Evolutionary conservation across 495 filamentous ascomycete genomes (phyloP).

Genomic region (Hypoxylon trugodes): DNA sequence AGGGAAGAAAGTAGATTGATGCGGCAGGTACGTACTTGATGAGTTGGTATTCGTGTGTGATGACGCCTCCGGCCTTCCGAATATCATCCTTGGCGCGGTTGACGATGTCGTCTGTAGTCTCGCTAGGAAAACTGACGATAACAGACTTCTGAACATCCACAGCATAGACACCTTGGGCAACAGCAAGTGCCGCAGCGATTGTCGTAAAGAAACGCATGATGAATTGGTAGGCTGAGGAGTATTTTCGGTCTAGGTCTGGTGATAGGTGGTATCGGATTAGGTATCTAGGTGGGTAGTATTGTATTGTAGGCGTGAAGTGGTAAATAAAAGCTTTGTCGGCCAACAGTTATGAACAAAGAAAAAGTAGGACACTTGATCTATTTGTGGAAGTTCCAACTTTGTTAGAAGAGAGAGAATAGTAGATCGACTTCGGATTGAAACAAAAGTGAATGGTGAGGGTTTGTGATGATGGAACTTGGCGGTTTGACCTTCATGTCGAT

Average conservation of each 20-base stretch:
- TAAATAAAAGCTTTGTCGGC: not conserved
- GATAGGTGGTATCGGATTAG: conserved; percentile 1
- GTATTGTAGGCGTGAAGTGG: not conserved
- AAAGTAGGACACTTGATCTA: not conserved
- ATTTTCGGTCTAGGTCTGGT: not conserved
- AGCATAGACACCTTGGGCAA: conserved; percentile 61
- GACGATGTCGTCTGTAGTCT: conserved; percentile 75
- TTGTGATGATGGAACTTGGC: conserved; percentile 12
- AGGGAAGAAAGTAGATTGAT: not conserved
- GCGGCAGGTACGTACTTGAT: conserved; percentile 58
- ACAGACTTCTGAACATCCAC: conserved; percentile 71
- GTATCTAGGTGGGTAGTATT: not conserved
- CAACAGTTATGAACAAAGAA: not conserved
- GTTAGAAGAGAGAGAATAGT: not conserved
- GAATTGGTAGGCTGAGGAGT: not conserved
- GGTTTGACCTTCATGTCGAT: conserved; percentile 18
- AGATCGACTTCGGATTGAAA: conserved; percentile 11
- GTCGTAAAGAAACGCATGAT: conserved; percentile 68
- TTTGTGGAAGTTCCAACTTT: conserved; percentile 1
- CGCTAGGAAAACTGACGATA: conserved; percentile 77
- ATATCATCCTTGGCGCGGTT: conserved; percentile 75
- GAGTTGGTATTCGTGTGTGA: conserved; percentile 65
- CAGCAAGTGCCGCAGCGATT: conserved; percentile 63
- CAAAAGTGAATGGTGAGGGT: conserved; percentile 5
- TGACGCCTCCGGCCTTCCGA: conserved; percentile 67